These are phyloP conservation scores for Alternaria arbusti DNA, from an alignment of 2,329 filamentous ascomycete species.

Conservation along the genomic window DNA sequence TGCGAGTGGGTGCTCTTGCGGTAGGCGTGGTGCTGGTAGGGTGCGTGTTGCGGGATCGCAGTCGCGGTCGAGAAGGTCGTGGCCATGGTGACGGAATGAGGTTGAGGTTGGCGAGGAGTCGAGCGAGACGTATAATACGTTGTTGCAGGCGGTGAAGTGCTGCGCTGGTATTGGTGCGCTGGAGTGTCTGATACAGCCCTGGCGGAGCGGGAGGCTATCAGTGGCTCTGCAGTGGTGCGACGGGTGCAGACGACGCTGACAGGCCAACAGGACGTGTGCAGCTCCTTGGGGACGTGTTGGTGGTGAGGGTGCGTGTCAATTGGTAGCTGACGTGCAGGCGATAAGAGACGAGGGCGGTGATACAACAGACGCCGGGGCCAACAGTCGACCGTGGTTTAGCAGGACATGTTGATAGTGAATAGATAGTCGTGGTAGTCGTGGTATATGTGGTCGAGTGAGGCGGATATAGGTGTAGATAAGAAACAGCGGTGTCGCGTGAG, in stretches of 20 bases:
- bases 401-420: constrained; percentile 18
- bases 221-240: constrained; percentile 26
- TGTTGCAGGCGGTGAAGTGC: constrained; percentile 22
- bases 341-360: constrained; percentile 43
- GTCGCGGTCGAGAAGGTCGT: constrained; percentile 43
- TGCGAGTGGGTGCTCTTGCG: constrained; percentile 44
- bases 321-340: constrained; percentile 42
- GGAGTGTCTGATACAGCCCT: constrained; percentile 10
- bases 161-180: constrained; percentile 11
- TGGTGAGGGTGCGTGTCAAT: constrained; percentile 33
- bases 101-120: neutral
- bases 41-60: constrained; percentile 35
- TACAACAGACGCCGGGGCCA: constrained; percentile 40
- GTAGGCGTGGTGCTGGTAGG: constrained; percentile 46
- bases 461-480: neutral
- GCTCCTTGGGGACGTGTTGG: constrained; percentile 24
- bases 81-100: constrained; percentile 35
- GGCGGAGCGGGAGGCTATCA: constrained; percentile 19
- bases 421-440: constrained; percentile 3
- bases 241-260: constrained; percentile 21
- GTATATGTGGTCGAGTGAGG: neutral
- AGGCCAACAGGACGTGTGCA: constrained; percentile 26
- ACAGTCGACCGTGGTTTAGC: constrained; percentile 23
- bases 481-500: constrained; percentile 12
- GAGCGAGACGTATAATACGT: neutral